Evolutionary conservation across 2,329 filamentous ascomycete genomes (phyloP).

Genomic region (Chaetomiaceae sp.): DNA sequence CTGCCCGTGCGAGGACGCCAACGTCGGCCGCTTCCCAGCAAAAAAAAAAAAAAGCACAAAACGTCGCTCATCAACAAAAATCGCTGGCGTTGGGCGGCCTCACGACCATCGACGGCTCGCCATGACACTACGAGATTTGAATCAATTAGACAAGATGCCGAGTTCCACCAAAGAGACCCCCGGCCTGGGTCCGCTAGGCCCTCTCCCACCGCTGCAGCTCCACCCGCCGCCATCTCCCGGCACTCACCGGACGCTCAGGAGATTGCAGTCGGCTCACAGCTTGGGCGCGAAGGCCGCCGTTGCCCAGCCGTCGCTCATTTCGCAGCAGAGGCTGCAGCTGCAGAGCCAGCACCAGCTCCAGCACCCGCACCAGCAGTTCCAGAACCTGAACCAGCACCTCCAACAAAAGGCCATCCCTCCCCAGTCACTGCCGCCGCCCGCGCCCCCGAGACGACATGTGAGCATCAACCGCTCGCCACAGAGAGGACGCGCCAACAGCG

Average conservation of each 20-base stretch:
- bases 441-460: constrained; percentile 33
- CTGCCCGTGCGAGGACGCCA: no score
- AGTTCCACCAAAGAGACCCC: constrained; percentile 16
- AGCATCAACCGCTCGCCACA: constrained; percentile 41
- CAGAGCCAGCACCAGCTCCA: constrained; percentile 30
- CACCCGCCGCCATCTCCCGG: constrained; percentile 56
- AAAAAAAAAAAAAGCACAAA: no score
- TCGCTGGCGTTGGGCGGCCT: not conserved
- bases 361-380: constrained; percentile 33
- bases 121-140: constrained; percentile 17
- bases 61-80: no score
- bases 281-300: constrained; percentile 50
- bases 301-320: constrained; percentile 51
- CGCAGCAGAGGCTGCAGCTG: constrained; percentile 48
- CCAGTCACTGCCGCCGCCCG: constrained; percentile 26
- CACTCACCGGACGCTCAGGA: constrained; percentile 61
- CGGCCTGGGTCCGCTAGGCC: constrained; percentile 9
- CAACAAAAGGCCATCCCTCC: constrained; percentile 13
- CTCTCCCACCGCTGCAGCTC: constrained; percentile 36
- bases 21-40: no score
- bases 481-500: constrained; percentile 65
- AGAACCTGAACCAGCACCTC: constrained; percentile 42
- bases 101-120: no score
- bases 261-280: constrained; percentile 69
- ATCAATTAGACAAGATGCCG: constrained; percentile 16